Conservation (phyloP, 208 protist species). For the Acanthamoeba castellanii region DNA sequence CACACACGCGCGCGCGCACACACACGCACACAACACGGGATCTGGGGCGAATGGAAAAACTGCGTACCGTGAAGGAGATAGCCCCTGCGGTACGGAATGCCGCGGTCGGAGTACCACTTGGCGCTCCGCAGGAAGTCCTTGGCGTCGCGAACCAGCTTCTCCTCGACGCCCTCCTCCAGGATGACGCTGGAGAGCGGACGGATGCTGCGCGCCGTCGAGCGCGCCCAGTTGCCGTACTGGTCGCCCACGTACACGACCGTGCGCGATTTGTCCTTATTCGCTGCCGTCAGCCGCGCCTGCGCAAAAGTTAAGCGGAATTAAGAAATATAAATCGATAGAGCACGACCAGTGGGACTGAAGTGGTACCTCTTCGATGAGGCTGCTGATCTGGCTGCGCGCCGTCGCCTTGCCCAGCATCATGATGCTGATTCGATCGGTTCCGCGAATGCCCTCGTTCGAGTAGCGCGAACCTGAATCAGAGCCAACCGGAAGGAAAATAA, state of each 20-base stretch:
- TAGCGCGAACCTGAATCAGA: background rate
- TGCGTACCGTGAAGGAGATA: slow-evolving; percentile 19
- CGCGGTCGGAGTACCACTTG: slow-evolving; percentile 56
- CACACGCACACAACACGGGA: background rate
- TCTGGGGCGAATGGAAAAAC: background rate
- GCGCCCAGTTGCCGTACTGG: slow-evolving; percentile 28
- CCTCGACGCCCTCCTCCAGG: slow-evolving; percentile 32
- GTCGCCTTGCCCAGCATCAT: background rate
- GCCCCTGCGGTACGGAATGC: slow-evolving; percentile 53
- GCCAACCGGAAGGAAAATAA: background rate
- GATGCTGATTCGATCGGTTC: background rate
- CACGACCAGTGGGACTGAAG: too few relatives aligned
- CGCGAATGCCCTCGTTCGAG: background rate
- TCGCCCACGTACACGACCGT: slow-evolving; percentile 51
- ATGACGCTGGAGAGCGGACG: slow-evolving; percentile 36
- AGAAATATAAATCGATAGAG: too few relatives aligned
- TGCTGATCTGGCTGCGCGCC: background rate
- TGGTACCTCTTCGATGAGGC: background rate
- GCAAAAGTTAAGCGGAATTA: background rate
- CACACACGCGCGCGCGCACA: too few relatives aligned
- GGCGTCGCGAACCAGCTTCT: slow-evolving; percentile 15
- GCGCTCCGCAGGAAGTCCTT: slow-evolving; percentile 37
- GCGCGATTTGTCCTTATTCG: slow-evolving; percentile 41
- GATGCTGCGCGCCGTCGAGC: background rate
- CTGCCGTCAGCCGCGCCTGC: background rate